Evolutionary conservation across 2,329 filamentous ascomycete genomes (phyloP).

Genomic region (Ilyonectria mors-panacis): DNA sequence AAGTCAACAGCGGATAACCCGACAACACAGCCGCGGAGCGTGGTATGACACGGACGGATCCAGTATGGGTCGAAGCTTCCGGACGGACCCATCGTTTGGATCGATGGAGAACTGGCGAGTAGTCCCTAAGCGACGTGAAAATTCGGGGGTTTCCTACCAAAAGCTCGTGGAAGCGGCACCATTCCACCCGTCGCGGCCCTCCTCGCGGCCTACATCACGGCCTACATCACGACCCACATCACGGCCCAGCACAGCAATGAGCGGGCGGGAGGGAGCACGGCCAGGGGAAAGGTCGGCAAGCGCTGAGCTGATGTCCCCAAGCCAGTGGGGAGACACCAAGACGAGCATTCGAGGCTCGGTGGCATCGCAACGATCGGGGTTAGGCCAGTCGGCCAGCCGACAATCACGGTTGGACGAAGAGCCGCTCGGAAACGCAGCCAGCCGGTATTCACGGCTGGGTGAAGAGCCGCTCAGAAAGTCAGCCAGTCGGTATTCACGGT

Average conservation of each 20-base stretch:
- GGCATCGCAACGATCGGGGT: constrained; percentile 34
- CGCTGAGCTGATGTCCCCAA: constrained; percentile 42
- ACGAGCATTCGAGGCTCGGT: constrained; percentile 40
- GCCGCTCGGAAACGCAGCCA: neutral
- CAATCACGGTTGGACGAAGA: constrained; percentile 11
- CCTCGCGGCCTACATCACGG: no score
- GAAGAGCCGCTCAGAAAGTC: neutral
- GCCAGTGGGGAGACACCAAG: constrained; percentile 46
- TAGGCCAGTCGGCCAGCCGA: constrained; percentile 27
- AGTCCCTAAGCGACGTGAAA: constrained; percentile 46
- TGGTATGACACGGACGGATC: constrained; percentile 47
- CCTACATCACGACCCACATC: neutral
- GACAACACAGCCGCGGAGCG: constrained; percentile 29
- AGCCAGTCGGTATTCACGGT: neutral
- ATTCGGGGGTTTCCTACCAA: constrained; percentile 51
- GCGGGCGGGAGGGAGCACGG: constrained; percentile 37
- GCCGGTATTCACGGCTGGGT: neutral
- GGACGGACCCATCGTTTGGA: constrained; percentile 52
- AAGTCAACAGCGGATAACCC: constrained; percentile 38
- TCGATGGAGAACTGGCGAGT: constrained; percentile 57
- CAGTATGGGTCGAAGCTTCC: constrained; percentile 41
- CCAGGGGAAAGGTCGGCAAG: constrained; percentile 40
- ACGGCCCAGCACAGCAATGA: constrained; percentile 48
- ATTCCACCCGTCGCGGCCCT: constrained; percentile 56
- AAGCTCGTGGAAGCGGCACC: constrained; percentile 54